These are phyloP conservation scores for Cadophora sp. DNA, from an alignment of 2,329 filamentous ascomycete genomes.

Conservation along the genomic window DNA sequence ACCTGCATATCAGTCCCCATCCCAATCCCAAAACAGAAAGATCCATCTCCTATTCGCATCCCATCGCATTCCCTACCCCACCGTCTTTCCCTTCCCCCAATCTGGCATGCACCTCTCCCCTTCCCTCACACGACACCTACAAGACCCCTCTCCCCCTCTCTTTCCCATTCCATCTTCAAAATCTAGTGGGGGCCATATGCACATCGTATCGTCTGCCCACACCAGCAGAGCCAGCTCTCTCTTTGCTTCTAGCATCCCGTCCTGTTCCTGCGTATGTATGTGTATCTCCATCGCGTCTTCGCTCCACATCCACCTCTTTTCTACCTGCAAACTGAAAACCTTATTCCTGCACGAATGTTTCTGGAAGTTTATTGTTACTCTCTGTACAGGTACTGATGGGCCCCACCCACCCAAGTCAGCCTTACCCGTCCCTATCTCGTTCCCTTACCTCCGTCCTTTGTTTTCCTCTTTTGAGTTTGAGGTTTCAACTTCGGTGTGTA, in stretches of 20 bases:
- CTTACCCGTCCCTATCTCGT: slow-evolving; percentile 15
- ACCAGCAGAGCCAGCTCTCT: neutral
- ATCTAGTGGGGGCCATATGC: slow-evolving; percentile 13
- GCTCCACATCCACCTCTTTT: neutral
- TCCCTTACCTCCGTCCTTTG: neutral
- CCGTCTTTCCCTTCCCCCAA: neutral
- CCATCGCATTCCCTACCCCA: neutral
- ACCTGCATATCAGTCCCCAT: neutral
- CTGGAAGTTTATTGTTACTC: no score
- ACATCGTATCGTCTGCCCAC: slow-evolving; percentile 4
- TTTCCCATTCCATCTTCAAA: neutral
- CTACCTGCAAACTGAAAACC: no score
- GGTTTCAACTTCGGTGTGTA: no score
- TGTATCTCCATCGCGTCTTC: neutral
- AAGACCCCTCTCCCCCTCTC: neutral
- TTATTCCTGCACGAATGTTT: no score
- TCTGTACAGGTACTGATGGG: neutral
- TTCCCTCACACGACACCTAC: neutral
- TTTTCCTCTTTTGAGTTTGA: neutral
- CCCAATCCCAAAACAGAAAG: neutral
- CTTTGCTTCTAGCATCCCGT: neutral
- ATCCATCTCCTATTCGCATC: neutral
- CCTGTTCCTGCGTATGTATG: slow-evolving; percentile 25
- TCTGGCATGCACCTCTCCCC: neutral
- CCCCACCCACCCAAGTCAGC: slow-evolving; percentile 23